Base-by-base conservation (phyloP, 495 filamentous ascomycete species). In the Xylaria intraflava region DNA sequence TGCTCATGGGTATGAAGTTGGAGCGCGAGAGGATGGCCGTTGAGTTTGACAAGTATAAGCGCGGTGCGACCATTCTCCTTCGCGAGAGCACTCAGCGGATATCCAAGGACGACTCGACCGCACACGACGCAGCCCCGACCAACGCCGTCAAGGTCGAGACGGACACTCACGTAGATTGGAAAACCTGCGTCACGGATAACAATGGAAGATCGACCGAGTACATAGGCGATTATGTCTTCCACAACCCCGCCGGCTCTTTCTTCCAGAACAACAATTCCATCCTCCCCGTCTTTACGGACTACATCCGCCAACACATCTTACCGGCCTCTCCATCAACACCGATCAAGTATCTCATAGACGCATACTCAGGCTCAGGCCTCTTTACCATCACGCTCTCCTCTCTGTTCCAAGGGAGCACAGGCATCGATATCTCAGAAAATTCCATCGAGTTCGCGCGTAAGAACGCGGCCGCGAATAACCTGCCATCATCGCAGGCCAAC, bases 251-350 rank as follows among this genome's bases (percentile, higher is more conserved):
- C 17, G 90, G 90, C 35, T 75, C 86, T 39, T 98, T 98, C 79
- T 98, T 98, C 81, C 93, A 98, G 65, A 98, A 98, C 75, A 98
- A 98, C 78, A 98, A 98, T 73, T 95, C 90, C 43, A 96, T 98
- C 71, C 84, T 98, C n/a, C 80, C 87, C 36, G 69, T 68, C 10
- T 96, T 98, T 72, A 96, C 90, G 11, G 79, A 83, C 54, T 96
- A 92, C 75, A 89, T 98, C 72, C 89, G 93, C 46, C 74, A 84
- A 42, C 82, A 89, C 63, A 84, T 92, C 60, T 75, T 91, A 17
- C 77, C 78, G 2, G 72, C 76, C 0, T 1, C 58, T 52, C 8
- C 61, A 60, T 4, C 62, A 57, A 12, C 61, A 38, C 16, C 60
- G 9, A 86, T 94, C 67, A 86, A 83, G 53, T 88, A 91, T 73